phyloP scores from a whole-genome alignment of 208 protist species.

The Trypanosoma grayi region DNA sequence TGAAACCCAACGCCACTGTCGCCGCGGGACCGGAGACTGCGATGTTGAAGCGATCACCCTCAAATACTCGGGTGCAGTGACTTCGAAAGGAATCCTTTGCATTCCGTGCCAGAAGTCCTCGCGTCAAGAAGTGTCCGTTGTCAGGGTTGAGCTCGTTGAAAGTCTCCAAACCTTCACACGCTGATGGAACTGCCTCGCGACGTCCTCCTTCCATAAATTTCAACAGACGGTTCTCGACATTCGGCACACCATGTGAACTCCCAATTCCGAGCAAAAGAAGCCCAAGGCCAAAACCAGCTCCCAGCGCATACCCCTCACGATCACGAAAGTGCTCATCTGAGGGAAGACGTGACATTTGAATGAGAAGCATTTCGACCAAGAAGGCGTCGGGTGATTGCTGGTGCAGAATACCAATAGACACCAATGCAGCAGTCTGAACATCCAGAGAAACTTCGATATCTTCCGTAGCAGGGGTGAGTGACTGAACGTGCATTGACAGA shows the following conservation, averaged over 20 bases:
- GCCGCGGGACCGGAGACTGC: constrained; percentile 62
- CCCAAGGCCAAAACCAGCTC: constrained; percentile 73
- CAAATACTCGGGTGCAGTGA: constrained; percentile 67
- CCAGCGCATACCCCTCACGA: constrained; percentile 77
- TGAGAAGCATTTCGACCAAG: constrained; percentile 76
- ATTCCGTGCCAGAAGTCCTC: constrained; percentile 43
- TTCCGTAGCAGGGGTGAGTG: constrained; percentile 73
- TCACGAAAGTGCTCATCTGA: constrained; percentile 84
- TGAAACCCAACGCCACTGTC: constrained; percentile 69
- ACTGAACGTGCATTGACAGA: constrained; percentile 81
- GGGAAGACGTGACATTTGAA: constrained; percentile 81
- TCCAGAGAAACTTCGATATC: constrained; percentile 85
- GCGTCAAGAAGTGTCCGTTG: constrained; percentile 60
- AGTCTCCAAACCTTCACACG: constrained; percentile 43
- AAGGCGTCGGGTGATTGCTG: constrained; percentile 66
- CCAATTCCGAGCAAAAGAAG: constrained; percentile 73
- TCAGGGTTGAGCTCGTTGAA: constrained; percentile 56
- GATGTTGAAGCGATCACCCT: constrained; percentile 79
- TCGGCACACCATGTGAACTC: constrained; percentile 35
- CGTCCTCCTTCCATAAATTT: constrained; percentile 65
- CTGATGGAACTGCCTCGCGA: constrained; percentile 47
- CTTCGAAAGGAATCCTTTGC: constrained; percentile 37
- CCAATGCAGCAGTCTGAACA: constrained; percentile 77
- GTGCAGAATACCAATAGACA: constrained; percentile 75
- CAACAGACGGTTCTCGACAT: constrained; percentile 68